These are phyloP conservation scores for Hibiscus mutabilis DNA, from an alignment of 345 rosid genomes.

Conservation along the genomic window DNA sequence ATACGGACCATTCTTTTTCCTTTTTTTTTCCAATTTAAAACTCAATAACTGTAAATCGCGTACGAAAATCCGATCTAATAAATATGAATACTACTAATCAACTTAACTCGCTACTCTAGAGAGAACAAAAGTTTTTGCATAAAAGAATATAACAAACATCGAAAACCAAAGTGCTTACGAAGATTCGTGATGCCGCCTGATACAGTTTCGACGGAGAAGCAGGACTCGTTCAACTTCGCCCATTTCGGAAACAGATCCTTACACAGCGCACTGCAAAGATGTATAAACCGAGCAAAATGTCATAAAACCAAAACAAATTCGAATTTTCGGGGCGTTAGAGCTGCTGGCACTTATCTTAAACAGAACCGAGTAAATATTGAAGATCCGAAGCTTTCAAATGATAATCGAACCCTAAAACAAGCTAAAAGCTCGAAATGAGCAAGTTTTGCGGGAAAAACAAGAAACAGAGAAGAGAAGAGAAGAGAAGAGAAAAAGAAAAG, in stretches of 20 bases:
- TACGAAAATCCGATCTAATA: background rate
- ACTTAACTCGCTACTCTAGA: background rate
- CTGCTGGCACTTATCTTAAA: background rate
- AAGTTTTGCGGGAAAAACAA: background rate
- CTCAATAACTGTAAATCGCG: background rate
- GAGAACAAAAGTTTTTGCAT: background rate
- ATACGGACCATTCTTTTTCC: background rate
- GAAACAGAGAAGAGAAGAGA: background rate
- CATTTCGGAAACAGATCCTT: conserved; percentile 82
- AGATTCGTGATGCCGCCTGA: conserved; percentile 97
- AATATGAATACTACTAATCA: background rate
- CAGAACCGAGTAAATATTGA: background rate
- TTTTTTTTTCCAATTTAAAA: background rate
- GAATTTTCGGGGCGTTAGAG: background rate
- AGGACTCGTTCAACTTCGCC: conserved; percentile 56
- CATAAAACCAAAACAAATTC: background rate
- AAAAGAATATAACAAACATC: background rate
- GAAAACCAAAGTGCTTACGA: conserved; percentile 35
- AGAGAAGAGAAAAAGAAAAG: too few relatives aligned
- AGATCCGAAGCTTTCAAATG: background rate
- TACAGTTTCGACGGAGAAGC: conserved; percentile 62
- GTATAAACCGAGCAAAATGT: conserved; percentile 11
- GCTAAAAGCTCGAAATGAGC: background rate
- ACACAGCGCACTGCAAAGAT: conserved; percentile 49
- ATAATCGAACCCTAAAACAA: background rate